These are phyloP conservation scores for Corinectria fuckeliana DNA, from an alignment of 2,329 filamentous ascomycete species.

Conservation along the genomic window DNA sequence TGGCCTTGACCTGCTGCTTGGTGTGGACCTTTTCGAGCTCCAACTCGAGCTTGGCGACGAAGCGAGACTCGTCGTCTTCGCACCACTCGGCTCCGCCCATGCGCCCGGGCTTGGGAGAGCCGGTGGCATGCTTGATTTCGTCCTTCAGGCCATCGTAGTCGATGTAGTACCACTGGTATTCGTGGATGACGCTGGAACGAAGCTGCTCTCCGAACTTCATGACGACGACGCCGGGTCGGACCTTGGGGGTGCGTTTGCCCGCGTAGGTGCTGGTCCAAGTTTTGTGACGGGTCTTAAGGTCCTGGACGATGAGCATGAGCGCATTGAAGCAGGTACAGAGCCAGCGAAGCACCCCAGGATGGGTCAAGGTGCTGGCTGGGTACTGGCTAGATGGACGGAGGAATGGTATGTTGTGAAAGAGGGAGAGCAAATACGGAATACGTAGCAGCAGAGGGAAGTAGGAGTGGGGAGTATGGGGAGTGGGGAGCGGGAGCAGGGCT, in stretches of 20 bases:
- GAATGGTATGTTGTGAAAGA: neutral
- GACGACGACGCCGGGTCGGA: constrained; percentile 61
- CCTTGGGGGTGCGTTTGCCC: constrained; percentile 39
- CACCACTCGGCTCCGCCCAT: constrained; percentile 72
- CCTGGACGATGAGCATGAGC: constrained; percentile 61
- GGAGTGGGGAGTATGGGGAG: neutral
- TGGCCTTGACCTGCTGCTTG: constrained; percentile 96
- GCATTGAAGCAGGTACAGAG: constrained; percentile 24
- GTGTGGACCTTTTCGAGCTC: constrained; percentile 98
- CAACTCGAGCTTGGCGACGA: constrained; percentile 84
- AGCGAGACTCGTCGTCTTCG: constrained; percentile 88
- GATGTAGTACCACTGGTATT: constrained; percentile 99
- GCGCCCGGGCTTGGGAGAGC: constrained; percentile 51
- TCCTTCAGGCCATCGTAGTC: constrained; percentile 93
- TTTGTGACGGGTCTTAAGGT: constrained; percentile 52
- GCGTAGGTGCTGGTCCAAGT: constrained; percentile 49
- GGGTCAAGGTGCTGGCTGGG: neutral
- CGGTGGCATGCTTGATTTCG: constrained; percentile 78
- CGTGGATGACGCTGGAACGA: constrained; percentile 91
- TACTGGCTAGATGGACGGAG: neutral
- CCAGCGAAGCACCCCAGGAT: constrained; percentile 11
- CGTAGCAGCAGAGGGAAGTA: too few species aligned
- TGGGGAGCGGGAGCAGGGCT: neutral
- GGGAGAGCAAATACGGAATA: too few species aligned
- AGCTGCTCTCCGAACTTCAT: constrained; percentile 97